Conservation (phyloP, 2,329 filamentous ascomycete genomes). For the Fusarium odoratissimum region DNA sequence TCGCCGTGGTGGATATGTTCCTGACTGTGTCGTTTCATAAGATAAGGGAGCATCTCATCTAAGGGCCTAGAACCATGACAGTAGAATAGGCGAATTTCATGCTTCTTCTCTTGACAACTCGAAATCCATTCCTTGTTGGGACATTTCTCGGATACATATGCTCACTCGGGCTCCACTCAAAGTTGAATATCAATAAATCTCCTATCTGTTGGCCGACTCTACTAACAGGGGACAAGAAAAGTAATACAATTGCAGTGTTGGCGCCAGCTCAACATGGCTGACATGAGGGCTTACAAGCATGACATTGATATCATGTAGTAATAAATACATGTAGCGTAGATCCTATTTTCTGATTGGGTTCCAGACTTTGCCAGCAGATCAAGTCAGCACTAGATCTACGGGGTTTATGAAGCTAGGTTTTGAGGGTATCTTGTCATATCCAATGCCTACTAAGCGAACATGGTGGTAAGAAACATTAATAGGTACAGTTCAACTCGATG, state of each 20-base stretch:
- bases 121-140: neutral
- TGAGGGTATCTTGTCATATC: neutral
- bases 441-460: neutral
- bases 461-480: neutral
- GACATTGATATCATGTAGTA: neutral
- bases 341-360: neutral
- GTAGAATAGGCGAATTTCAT: neutral
- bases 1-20: neutral
- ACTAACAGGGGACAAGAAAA: neutral
- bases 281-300: neutral
- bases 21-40: neutral
- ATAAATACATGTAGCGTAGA: neutral
- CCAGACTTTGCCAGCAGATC: neutral
- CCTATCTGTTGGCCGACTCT: neutral
- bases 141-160: neutral
- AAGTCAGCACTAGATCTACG: conserved; percentile 12
- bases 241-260: neutral
- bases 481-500: neutral
- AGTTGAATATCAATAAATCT: neutral
- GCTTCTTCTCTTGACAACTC: neutral
- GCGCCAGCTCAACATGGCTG: neutral
- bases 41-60: neutral
- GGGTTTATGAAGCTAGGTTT: neutral
- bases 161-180: neutral
- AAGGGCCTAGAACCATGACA: neutral